Evolutionary conservation across 768 basidiomycete species (phyloP).

Genomic region (Hydnomerulius pinastri): DNA sequence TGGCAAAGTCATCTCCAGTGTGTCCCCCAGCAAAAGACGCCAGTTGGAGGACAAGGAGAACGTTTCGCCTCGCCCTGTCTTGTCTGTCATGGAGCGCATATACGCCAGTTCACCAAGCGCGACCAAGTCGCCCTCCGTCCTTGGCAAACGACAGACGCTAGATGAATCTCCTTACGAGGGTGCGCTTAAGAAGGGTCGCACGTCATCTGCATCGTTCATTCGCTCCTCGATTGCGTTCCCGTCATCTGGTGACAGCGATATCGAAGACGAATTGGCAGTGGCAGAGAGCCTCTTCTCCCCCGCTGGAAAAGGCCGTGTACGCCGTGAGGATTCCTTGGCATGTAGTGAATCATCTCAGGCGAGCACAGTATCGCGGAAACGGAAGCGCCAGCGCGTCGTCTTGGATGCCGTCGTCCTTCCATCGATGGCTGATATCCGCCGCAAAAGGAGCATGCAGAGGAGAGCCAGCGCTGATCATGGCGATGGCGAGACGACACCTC

Average conservation of each 20-base stretch:
- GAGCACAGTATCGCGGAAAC: constrained; percentile 17
- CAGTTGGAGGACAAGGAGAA: constrained; percentile 61
- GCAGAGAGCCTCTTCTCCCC: constrained; percentile 25
- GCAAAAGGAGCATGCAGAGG: constrained; percentile 18
- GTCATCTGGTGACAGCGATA: constrained; percentile 20
- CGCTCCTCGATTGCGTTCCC: constrained; percentile 34
- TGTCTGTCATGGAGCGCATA: constrained; percentile 49
- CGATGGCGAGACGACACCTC: constrained; percentile 3
- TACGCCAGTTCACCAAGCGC: constrained; percentile 38
- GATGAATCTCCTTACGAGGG: constrained; percentile 36
- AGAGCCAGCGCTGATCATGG: constrained; percentile 18
- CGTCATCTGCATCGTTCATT: constrained; percentile 24
- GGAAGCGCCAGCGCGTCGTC: constrained; percentile 51
- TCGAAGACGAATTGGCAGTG: constrained; percentile 34
- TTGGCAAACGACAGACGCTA: constrained; percentile 48
- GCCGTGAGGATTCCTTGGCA: neutral
- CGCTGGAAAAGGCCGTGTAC: constrained; percentile 9
- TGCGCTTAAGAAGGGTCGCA: constrained; percentile 28
- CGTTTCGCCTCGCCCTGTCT: constrained; percentile 39
- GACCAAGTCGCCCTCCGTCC: constrained; percentile 21
- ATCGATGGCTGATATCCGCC: constrained; percentile 31
- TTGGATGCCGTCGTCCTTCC: constrained; percentile 57
- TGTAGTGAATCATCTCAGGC: constrained; percentile 7
- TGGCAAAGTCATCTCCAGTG: constrained; percentile 13
- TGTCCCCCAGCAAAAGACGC: constrained; percentile 42